Conservation (phyloP, 352 stramenopile species). For the Globisporangium alternatum region DNA sequence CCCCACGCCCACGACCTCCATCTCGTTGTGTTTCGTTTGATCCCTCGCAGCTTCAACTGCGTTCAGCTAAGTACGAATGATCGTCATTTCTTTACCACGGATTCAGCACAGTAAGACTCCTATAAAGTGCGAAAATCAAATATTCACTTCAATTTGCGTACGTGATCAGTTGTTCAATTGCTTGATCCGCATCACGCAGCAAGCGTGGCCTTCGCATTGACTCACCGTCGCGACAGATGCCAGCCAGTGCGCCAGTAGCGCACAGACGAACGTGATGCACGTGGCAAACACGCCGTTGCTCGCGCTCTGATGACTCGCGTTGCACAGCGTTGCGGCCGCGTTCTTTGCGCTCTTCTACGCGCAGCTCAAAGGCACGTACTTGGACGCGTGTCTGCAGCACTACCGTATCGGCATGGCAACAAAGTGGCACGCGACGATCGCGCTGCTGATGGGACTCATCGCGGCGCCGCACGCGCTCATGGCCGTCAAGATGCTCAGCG, state of each 20-base stretch:
- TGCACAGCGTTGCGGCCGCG: neutral
- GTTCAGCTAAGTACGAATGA: neutral
- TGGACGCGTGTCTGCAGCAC: constrained; percentile 2
- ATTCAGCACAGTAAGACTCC: too few relatives aligned
- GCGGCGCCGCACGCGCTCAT: constrained; percentile 6
- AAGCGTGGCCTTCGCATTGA: too few relatives aligned
- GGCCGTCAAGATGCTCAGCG: constrained; percentile 6
- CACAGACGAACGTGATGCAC: too few relatives aligned
- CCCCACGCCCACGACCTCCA: constrained; percentile 61
- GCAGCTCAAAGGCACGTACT: constrained; percentile 9
- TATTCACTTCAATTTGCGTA: too few relatives aligned
- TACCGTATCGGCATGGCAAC: constrained; percentile 1
- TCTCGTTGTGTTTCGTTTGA: constrained; percentile 19
- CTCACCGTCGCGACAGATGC: too few relatives aligned
- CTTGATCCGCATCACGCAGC: too few relatives aligned
- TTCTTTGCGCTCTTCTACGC: constrained; percentile 11
- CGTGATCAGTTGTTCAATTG: too few relatives aligned
- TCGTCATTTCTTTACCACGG: too few relatives aligned
- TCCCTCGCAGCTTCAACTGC: constrained; percentile 9
- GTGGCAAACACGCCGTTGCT: neutral
- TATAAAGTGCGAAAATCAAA: too few relatives aligned
- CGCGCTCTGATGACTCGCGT: neutral
- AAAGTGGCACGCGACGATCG: constrained; percentile 5
- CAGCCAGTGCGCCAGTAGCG: too few relatives aligned
- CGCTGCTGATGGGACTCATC: neutral